A percentile compares a stretch with the other conserved stretches of the same genome.
These are phyloP conservation scores for Dactylellina cionopaga DNA, from an alignment of 2,329 filamentous ascomycete species.

Conservation along the genomic window DNA sequence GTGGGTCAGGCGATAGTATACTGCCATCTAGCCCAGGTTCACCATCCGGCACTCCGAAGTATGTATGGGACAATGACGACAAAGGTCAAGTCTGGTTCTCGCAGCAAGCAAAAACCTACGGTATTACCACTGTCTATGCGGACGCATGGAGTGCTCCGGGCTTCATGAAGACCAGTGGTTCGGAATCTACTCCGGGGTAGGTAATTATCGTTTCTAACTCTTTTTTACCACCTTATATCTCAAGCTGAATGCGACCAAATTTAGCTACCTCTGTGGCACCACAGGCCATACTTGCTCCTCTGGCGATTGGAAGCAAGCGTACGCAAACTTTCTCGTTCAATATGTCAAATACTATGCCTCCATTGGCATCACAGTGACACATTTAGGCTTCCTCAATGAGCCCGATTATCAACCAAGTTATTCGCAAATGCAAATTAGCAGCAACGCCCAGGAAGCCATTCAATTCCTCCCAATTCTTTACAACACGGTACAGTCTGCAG, in stretches of 20 bases:
- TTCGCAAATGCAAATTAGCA: slow-evolving; percentile 53
- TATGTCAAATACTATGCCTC: slow-evolving; percentile 65
- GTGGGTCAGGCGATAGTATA: slow-evolving; percentile 61
- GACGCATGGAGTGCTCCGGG: slow-evolving; percentile 65
- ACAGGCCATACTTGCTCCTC: slow-evolving; percentile 60
- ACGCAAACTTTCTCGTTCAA: slow-evolving; percentile 65
- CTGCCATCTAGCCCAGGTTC: slow-evolving; percentile 35
- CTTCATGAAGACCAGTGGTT: slow-evolving; percentile 64
- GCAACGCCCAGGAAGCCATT: slow-evolving; percentile 38
- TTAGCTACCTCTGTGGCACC: slow-evolving; percentile 61
- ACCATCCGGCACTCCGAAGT: slow-evolving; percentile 25
- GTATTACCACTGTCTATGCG: slow-evolving; percentile 53
- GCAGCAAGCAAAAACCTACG: slow-evolving; percentile 38
- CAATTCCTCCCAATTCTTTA: slow-evolving; percentile 60
- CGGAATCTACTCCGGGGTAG: slow-evolving; percentile 5
- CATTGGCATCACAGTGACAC: slow-evolving; percentile 63
- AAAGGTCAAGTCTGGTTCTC: slow-evolving; percentile 49
- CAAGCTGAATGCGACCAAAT: not conserved
- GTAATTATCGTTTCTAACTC: slow-evolving; percentile 31
- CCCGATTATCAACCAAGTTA: slow-evolving; percentile 60
- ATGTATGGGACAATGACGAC: slow-evolving; percentile 45
- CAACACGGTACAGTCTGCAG: slow-evolving; percentile 60
- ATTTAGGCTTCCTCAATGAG: slow-evolving; percentile 66
- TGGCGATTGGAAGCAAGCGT: slow-evolving; percentile 65
- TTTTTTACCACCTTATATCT: not conserved